Evolutionary conservation across 2,329 filamentous ascomycete genomes (phyloP), one percentile per base, ranked within the genome.

Genomic region (Gnomoniopsis smithogilvyi): DNA sequence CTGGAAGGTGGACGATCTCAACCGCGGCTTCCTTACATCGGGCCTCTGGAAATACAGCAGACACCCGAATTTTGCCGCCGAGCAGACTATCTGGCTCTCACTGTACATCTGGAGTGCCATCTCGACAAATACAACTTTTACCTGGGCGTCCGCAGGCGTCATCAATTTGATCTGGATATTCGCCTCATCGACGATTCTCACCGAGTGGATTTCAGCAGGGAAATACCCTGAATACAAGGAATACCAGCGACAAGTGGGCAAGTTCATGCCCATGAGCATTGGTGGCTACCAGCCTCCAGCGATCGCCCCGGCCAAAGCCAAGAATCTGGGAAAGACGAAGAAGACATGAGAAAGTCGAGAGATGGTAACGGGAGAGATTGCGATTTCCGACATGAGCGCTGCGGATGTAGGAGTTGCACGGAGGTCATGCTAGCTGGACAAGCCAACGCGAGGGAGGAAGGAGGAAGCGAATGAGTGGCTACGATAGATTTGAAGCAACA

Each of bases 31-130:
- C 75, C 81, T 90, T 64, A 89, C 91, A 10, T 85, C 81, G 4
- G 95, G 95, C 0, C 79, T 99, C 8, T 99, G 91, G 88, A 88
- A 87, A 0, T 92, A 88, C 78, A 94, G 89, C 66, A 84, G 95
- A 49, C 96, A 99, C 72, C 95, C 95, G 51, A 99, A 99, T 73
- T 99, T 98, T 69, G 86, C 90, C 6, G 91, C 91, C 6, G 95
- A 99, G 75, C 95, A 98, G 75, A 80, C 86, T 33, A 86, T 98
- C 67, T 99, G 95, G 95, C 80, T 96, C 56, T 77, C 86, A 10
- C 74, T 98, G 54, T 98, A 98, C 73, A 84, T 91, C 68, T 99
- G 94, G 95, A 86, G 84, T 65, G 94, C 90, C 73, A 89, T 85
- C 70, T 83, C 87, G 56, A 90, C 88, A 34, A 82, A 86, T 57